A percentile compares a stretch with the other conserved stretches of the same genome.
phyloP scores from a whole-genome alignment of 805 yeast species.

The Pichia kluyveri region DNA sequence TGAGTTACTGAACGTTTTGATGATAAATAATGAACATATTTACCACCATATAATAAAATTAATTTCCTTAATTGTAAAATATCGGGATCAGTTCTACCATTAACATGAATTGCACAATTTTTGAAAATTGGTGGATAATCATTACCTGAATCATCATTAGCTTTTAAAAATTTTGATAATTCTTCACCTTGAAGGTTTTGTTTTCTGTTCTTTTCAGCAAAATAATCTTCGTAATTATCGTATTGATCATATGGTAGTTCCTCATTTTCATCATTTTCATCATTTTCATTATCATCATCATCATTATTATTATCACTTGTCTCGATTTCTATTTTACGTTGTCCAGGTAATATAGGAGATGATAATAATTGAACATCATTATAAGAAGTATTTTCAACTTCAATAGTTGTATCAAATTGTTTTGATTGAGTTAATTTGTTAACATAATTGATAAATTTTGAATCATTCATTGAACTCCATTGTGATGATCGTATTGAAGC shows the following conservation, averaged over 20 bases:
- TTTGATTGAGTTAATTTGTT: constrained; percentile 9
- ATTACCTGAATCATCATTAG: constrained; percentile 15
- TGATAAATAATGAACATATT: constrained; percentile 54
- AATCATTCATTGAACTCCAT: constrained; percentile 31
- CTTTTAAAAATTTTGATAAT: constrained; percentile 39
- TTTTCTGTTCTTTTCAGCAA: constrained; percentile 48
- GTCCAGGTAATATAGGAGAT: constrained; percentile 5
- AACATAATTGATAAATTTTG: constrained; percentile 29
- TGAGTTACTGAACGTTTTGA: constrained; percentile 76
- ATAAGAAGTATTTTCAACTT: neutral
- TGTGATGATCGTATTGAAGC: neutral
- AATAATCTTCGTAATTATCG: constrained; percentile 62
- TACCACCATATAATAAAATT: constrained; percentile 75
- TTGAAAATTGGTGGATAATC: constrained; percentile 39
- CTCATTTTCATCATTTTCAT: neutral
- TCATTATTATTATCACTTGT: neutral
- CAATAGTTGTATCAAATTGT: neutral
- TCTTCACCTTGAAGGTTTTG: constrained; percentile 52
- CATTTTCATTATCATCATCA: neutral
- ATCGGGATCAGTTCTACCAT: constrained; percentile 85
- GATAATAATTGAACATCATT: neutral
- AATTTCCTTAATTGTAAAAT: constrained; percentile 60
- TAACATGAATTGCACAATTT: constrained; percentile 66
- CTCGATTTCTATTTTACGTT: neutral
- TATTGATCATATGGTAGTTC: constrained; percentile 26